These are phyloP conservation scores for Eucalyptus decipiens DNA, from an alignment of 345 rosid species.

Conservation along the genomic window DNA sequence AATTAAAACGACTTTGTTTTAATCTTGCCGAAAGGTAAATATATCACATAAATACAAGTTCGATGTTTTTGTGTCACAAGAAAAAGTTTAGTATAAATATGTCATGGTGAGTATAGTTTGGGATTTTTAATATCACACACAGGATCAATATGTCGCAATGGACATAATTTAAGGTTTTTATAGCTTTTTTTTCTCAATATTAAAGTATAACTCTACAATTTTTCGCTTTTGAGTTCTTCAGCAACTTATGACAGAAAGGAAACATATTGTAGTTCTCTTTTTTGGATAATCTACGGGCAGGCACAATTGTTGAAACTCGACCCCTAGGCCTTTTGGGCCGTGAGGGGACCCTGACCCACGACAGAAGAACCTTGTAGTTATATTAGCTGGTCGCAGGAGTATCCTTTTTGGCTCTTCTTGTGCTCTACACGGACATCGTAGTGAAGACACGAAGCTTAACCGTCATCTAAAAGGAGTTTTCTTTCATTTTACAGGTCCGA, in stretches of 20 bases:
- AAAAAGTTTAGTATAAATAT: too few relatives aligned
- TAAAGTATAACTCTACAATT: background rate
- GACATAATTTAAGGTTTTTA: too few relatives aligned
- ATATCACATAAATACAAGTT: too few relatives aligned
- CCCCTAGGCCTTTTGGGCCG: background rate
- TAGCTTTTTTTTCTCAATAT: background rate
- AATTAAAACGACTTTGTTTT: accelerated
- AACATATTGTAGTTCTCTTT: background rate
- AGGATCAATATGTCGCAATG: too few relatives aligned
- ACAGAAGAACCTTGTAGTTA: background rate
- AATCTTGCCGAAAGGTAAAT: too few relatives aligned
- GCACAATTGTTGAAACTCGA: background rate
- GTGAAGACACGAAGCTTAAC: background rate
- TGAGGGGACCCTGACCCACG: background rate
- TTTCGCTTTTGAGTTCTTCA: background rate
- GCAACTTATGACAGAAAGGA: background rate
- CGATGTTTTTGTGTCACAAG: too few relatives aligned
- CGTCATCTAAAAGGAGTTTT: background rate
- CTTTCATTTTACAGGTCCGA: constrained; percentile 48
- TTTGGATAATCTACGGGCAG: background rate
- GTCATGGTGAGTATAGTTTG: too few relatives aligned
- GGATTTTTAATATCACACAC: too few relatives aligned
- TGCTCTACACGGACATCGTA: background rate
- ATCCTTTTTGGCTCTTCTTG: background rate
- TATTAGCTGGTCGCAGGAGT: background rate